phyloP scores from a whole-genome alignment of 805 yeast species.

The Candida montana region DNA sequence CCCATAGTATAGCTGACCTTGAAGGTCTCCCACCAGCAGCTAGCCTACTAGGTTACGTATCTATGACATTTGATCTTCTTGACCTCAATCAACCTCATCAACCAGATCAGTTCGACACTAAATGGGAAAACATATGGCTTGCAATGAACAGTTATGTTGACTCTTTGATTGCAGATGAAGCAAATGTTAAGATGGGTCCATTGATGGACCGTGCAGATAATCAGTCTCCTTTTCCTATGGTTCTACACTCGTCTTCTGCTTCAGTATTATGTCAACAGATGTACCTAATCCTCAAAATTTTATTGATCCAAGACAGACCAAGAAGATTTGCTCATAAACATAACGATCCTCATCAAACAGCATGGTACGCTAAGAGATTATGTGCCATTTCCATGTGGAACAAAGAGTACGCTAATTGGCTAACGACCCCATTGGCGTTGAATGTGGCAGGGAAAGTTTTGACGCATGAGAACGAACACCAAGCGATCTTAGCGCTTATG shows the following conservation, averaged over 20 bases:
- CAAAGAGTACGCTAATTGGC: constrained; percentile 3
- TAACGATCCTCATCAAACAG: constrained; percentile 11
- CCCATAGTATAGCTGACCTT: constrained; percentile 6
- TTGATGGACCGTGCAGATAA: constrained; percentile 21
- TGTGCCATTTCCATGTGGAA: constrained; percentile 14
- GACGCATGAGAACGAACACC: constrained; percentile 24
- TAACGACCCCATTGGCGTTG: constrained; percentile 12
- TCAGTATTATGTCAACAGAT: constrained; percentile 30
- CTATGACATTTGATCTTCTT: constrained; percentile 9
- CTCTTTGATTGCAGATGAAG: background rate
- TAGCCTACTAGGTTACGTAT: constrained; percentile 3
- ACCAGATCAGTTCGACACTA: constrained; percentile 24
- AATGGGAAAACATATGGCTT: constrained; percentile 36
- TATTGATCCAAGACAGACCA: constrained; percentile 33
- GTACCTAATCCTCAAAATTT: constrained; percentile 29
- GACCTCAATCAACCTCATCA: constrained; percentile 3
- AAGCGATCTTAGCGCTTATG: constrained; percentile 21
- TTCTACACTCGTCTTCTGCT: constrained; percentile 25
- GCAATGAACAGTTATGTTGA: constrained; percentile 10
- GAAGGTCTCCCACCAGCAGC: constrained; percentile 4
- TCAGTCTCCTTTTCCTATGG: constrained; percentile 31
- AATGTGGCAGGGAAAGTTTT: constrained; percentile 19
- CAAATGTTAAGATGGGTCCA: constrained; percentile 15
- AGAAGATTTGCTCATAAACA: constrained; percentile 24
- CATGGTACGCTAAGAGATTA: constrained; percentile 19